These are phyloP conservation scores for Ceratobasidium sp. DNA, from an alignment of 1,284 basidiomycete species.

Conservation along the genomic window DNA sequence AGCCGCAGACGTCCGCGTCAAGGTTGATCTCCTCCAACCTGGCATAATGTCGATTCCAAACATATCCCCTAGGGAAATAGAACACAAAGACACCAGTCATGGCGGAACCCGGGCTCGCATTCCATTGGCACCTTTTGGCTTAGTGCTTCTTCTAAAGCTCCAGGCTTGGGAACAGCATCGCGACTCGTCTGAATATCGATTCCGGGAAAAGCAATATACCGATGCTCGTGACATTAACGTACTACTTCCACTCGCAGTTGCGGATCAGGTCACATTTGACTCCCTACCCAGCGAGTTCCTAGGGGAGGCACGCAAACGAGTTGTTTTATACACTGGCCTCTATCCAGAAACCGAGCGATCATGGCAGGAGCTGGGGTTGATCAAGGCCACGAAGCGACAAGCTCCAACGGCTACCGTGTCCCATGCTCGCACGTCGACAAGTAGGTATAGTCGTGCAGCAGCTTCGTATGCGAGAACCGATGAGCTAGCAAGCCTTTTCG, in stretches of 20 bases:
- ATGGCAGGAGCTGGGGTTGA: conserved; percentile 22
- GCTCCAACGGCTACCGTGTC: not conserved
- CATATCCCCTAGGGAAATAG: conserved; percentile 16
- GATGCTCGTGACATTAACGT: conserved; percentile 28
- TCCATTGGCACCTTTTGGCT: conserved; percentile 31
- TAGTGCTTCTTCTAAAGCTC: conserved; percentile 41
- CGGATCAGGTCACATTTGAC: not conserved
- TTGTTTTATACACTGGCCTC: not conserved
- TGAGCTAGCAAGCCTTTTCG: not conserved
- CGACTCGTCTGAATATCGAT: conserved; percentile 24
- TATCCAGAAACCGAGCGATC: not conserved
- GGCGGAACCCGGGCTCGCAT: conserved; percentile 2
- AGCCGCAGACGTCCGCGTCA: not conserved
- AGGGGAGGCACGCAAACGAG: conserved; percentile 22
- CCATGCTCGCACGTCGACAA: not conserved
- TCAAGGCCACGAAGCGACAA: not conserved
- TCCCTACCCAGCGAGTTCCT: conserved; percentile 14
- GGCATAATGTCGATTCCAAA: conserved; percentile 43
- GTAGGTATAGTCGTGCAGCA: not conserved
- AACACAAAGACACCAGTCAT: conserved; percentile 6
- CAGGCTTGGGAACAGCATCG: conserved; percentile 43
- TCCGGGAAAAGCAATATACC: conserved; percentile 31
- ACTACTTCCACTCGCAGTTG: conserved; percentile 28
- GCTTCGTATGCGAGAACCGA: not conserved
- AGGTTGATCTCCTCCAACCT: conserved; percentile 44